These are phyloP conservation scores for Gardenia jasminoides DNA, from an alignment of 257 asterid species.

Conservation along the genomic window DNA sequence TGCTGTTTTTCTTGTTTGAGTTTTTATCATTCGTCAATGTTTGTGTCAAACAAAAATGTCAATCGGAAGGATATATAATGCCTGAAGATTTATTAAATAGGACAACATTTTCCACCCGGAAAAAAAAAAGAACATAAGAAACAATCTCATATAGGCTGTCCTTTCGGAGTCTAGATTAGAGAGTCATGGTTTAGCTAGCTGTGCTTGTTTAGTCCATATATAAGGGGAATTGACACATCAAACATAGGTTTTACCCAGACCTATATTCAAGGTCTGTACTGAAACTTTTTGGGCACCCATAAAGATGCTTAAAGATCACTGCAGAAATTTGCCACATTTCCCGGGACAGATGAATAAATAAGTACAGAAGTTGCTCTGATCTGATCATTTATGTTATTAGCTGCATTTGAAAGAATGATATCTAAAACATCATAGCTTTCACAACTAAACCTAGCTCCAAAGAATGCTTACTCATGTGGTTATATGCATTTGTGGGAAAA, in stretches of 20 bases:
- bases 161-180: neutral
- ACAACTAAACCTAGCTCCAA: too few relatives aligned
- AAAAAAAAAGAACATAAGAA: neutral
- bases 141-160: neutral
- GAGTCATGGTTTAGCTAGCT: conserved; percentile 1
- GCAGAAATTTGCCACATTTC: conserved; percentile 18
- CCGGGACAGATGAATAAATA: conserved; percentile 11
- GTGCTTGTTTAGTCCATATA: conserved; percentile 10
- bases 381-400: conserved; percentile 3
- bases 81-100: too few relatives aligned
- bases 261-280: conserved; percentile 10
- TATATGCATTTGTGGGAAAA: too few relatives aligned
- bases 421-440: too few relatives aligned
- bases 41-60: too few relatives aligned
- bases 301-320: conserved; percentile 15
- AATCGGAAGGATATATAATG: too few relatives aligned
- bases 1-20: too few relatives aligned
- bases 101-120: too few relatives aligned
- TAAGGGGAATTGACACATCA: conserved; percentile 22
- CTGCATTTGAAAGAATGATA: neutral
- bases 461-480: too few relatives aligned
- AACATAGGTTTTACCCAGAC: neutral
- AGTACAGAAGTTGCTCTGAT: neutral
- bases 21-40: too few relatives aligned
- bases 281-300: conserved; percentile 10